Percentiles rank a stretch among this genome's conserved stretches.
Evolutionary conservation across 1,284 basidiomycete genomes (phyloP).

Genomic region (Leccinum pachyderme): DNA sequence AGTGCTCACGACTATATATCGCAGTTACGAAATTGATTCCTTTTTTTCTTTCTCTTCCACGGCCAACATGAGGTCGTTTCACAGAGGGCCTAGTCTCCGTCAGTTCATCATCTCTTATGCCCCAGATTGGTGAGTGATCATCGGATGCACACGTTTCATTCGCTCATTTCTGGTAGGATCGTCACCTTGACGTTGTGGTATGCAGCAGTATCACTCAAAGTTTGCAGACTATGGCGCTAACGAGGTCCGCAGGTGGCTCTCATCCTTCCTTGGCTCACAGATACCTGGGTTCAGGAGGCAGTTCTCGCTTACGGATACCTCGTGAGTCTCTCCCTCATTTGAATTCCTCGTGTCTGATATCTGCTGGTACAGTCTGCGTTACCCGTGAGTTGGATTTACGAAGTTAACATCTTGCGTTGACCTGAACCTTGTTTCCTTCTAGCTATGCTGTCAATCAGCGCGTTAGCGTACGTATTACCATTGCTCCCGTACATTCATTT

Average conservation of each 20-base stretch:
- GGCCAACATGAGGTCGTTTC: conserved; percentile 11
- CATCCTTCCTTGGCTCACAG: conserved; percentile 50
- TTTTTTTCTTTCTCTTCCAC: neutral
- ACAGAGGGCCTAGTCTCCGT: conserved; percentile 17
- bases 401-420: neutral
- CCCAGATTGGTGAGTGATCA: conserved; percentile 30
- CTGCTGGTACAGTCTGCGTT: conserved; percentile 27
- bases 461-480: conserved; percentile 48
- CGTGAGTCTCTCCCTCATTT: conserved; percentile 34
- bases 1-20: too few species aligned
- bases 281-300: conserved; percentile 66
- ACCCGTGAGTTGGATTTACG: conserved; percentile 37
- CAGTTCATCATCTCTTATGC: conserved; percentile 26
- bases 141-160: neutral
- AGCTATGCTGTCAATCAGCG: conserved; percentile 63
- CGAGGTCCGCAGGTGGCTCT: conserved; percentile 32
- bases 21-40: neutral
- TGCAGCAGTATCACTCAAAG: conserved; percentile 6
- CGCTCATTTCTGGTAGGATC: conserved; percentile 18
- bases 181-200: conserved; percentile 27
- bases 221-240: neutral
- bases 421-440: neutral
- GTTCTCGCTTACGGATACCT: conserved; percentile 64
- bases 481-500: neutral
- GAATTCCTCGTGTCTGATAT: neutral